Evolutionary conservation across 805 yeast genomes (phyloP).

Genomic region (Huiozyma naganishii): DNA sequence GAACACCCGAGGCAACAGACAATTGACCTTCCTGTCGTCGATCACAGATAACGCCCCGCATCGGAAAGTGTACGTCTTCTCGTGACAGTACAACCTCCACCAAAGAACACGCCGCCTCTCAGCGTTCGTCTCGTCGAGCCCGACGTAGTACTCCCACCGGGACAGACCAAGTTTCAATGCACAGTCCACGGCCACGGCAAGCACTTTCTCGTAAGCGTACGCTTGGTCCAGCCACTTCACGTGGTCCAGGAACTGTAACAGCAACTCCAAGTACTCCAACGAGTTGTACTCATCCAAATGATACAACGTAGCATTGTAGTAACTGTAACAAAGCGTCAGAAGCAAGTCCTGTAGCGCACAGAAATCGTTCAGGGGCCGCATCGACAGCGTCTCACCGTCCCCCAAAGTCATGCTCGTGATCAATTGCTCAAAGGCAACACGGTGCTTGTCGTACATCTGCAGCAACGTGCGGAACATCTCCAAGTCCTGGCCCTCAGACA

Average conservation of each 20-base stretch:
- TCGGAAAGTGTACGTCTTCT: constrained; percentile 9
- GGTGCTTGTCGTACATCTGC: constrained; percentile 11
- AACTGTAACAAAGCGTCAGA: constrained; percentile 15
- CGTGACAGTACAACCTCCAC: constrained; percentile 24
- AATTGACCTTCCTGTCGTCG: constrained; percentile 14
- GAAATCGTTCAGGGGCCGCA: constrained; percentile 7
- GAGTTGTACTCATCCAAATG: constrained; percentile 10
- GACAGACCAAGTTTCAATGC: constrained; percentile 20
- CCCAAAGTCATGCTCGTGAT: constrained; percentile 4
- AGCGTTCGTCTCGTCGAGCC: constrained; percentile 20
- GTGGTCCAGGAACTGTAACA: constrained; percentile 18
- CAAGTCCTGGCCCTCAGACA: constrained; percentile 9
- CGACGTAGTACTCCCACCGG: constrained; percentile 28
- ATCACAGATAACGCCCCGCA: constrained; percentile 16
- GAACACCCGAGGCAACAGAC: constrained; percentile 19
- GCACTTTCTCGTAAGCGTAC: constrained; percentile 18
- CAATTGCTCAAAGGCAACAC: constrained; percentile 8
- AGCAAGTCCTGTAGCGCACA: constrained; percentile 16
- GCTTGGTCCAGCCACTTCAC: constrained; percentile 21
- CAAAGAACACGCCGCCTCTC: constrained; percentile 21
- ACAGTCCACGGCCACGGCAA: constrained; percentile 15
- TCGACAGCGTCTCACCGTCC: not conserved
- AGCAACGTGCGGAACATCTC: constrained; percentile 14
- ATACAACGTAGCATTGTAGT: constrained; percentile 18
- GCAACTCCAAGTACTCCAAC: constrained; percentile 17